Evolutionary conservation across 116 monocot genomes (phyloP).

Genomic region (Phalaenopsis hybrid): DNA sequence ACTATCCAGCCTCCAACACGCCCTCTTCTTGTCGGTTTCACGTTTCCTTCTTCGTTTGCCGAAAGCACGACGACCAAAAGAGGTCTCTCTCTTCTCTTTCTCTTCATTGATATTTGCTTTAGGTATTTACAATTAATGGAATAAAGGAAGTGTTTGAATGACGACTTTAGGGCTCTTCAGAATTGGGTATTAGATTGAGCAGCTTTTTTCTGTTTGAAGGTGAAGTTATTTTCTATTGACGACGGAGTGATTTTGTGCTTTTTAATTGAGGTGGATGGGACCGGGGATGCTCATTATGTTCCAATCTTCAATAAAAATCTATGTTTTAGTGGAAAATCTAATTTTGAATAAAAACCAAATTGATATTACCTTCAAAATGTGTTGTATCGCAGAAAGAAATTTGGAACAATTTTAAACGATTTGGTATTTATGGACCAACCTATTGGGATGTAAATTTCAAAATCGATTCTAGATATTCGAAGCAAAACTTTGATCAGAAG

Average conservation of each 20-base stretch:
- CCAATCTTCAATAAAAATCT: no score
- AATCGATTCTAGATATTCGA: no score
- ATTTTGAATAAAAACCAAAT: no score
- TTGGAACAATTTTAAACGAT: no score
- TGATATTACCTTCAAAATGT: no score
- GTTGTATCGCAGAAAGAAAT: no score
- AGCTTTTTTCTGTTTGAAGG: not conserved
- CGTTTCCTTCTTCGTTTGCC: slow-evolving; percentile 55
- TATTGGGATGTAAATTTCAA: no score
- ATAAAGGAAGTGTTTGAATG: not conserved
- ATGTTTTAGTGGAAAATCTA: no score
- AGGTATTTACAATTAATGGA: not conserved
- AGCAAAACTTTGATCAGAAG: no score
- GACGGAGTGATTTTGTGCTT: not conserved
- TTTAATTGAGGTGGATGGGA: not conserved
- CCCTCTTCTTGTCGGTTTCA: slow-evolving; percentile 38
- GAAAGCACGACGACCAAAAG: slow-evolving; percentile 53
- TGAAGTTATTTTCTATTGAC: not conserved
- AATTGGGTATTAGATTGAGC: not conserved
- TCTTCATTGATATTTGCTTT: not conserved
- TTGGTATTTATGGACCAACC: no score
- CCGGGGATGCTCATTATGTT: no score
- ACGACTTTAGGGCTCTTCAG: not conserved
- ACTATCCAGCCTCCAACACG: slow-evolving; percentile 22
- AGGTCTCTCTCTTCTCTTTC: slow-evolving; percentile 16